Conservation (phyloP, 495 filamentous ascomycete species). For the Xylaria longipes region DNA sequence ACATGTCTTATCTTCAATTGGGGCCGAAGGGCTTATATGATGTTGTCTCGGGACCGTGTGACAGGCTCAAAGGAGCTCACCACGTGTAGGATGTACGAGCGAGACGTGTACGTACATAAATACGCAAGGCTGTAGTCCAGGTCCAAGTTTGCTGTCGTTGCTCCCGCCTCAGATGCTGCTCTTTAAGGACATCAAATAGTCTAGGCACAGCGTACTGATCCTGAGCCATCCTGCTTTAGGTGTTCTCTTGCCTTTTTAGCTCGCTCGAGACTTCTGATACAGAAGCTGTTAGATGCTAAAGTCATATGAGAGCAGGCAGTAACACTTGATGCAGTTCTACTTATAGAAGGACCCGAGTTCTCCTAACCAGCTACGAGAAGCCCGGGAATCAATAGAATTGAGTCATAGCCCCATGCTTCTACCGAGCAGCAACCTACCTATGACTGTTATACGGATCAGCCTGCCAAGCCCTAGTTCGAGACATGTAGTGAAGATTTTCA, state of each 20-base stretch:
- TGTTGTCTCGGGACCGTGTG: no score
- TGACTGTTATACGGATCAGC: no score
- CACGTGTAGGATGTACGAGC: not conserved
- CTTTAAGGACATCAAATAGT: not conserved
- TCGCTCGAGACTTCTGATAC: not conserved
- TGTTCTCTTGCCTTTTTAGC: not conserved
- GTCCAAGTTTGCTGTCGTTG: not conserved
- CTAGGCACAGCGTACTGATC: not conserved
- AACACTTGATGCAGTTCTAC: not conserved
- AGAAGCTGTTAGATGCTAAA: not conserved
- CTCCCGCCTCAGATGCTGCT: not conserved
- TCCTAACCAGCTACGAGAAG: not conserved
- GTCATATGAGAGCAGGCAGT: not conserved
- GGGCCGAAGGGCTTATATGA: no score
- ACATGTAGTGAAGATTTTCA: no score
- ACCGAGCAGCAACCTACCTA: not conserved
- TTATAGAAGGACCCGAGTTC: not conserved
- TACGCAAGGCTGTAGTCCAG: not conserved
- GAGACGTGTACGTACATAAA: not conserved
- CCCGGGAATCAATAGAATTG: not conserved
- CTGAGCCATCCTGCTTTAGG: not conserved
- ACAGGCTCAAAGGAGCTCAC: not conserved
- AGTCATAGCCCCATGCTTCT: not conserved
- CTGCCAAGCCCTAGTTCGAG: no score
- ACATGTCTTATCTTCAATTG: no score